A percentile compares a stretch with the other conserved stretches of the same genome.
phyloP scores from a whole-genome alignment of 768 basidiomycete species.

The Tricholoma flavovirens region DNA sequence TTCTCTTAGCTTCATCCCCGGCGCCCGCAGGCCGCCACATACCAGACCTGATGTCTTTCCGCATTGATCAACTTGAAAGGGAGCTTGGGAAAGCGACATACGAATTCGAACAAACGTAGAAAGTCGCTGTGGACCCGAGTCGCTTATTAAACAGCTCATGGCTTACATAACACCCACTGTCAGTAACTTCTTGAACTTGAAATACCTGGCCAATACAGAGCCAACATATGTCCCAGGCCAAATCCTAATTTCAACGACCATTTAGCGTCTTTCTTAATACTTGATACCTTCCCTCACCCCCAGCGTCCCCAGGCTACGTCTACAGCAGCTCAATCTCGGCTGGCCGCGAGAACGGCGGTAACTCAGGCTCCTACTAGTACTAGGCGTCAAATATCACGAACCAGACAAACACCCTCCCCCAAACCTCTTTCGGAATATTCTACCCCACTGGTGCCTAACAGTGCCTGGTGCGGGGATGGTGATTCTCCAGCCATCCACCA shows the following conservation, averaged over 20 bases:
- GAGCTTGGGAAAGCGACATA: too few relatives aligned
- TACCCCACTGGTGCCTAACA: constrained; percentile 34
- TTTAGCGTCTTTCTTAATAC: not conserved
- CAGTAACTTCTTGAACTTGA: not conserved
- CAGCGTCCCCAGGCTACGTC: not conserved
- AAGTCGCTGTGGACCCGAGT: too few relatives aligned
- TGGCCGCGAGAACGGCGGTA: not conserved
- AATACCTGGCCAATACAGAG: too few relatives aligned
- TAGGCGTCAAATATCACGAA: not conserved
- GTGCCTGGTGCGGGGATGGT: constrained; percentile 56
- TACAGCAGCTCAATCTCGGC: not conserved
- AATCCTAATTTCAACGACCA: not conserved
- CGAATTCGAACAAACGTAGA: too few relatives aligned
- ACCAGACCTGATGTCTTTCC: too few relatives aligned
- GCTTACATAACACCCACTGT: not conserved
- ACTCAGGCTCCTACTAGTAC: not conserved
- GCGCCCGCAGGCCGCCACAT: too few relatives aligned
- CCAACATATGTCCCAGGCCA: not conserved
- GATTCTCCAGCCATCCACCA: constrained; percentile 52
- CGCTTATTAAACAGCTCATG: too few relatives aligned
- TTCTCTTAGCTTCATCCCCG: too few relatives aligned
- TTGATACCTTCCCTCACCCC: not conserved
- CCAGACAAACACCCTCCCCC: not conserved
- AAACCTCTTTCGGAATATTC: constrained; percentile 33
- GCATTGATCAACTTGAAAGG: too few relatives aligned